Conservation (phyloP, 139 green algal genomes). For the Chlamydomonas incerta region DNA sequence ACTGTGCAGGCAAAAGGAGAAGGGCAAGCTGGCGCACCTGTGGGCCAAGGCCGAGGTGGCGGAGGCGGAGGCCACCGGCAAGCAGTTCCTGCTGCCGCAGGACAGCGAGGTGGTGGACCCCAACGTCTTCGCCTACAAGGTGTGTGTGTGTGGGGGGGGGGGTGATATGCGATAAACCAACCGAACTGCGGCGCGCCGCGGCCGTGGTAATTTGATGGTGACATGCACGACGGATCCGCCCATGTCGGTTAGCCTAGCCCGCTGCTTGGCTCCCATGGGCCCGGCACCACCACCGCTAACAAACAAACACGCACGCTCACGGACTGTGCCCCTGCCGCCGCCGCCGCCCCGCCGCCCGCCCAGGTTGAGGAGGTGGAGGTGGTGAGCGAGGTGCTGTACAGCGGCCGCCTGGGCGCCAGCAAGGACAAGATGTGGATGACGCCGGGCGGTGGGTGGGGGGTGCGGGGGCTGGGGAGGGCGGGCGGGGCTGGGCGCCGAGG, state of each 20-base stretch:
- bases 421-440: slow-evolving; percentile 53
- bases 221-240: too few relatives aligned
- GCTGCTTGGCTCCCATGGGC: too few relatives aligned
- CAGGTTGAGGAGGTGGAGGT: slow-evolving; percentile 40
- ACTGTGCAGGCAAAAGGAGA: slow-evolving; percentile 16
- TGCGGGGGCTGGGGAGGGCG: too few relatives aligned
- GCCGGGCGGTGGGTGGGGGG: slow-evolving; percentile 31
- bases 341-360: not conserved
- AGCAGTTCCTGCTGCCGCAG: not conserved
- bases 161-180: too few relatives aligned
- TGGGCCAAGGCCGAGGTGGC: slow-evolving; percentile 47
- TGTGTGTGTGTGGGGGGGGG: not conserved
- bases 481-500: not conserved
- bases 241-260: too few relatives aligned
- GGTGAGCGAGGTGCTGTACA: slow-evolving; percentile 2
- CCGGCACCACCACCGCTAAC: too few relatives aligned
- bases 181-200: too few relatives aligned
- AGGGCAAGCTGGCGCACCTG: slow-evolving; percentile 32
- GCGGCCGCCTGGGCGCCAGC: slow-evolving; percentile 1
- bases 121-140: slow-evolving; percentile 27
- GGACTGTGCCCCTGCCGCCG: too few relatives aligned
- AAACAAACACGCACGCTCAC: not conserved
- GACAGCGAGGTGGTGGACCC: not conserved
- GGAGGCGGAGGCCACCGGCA: slow-evolving; percentile 14
- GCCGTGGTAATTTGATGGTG: too few relatives aligned